Evolutionary conservation across 768 basidiomycete species (phyloP).

Genomic region (Clavulina sp.): DNA sequence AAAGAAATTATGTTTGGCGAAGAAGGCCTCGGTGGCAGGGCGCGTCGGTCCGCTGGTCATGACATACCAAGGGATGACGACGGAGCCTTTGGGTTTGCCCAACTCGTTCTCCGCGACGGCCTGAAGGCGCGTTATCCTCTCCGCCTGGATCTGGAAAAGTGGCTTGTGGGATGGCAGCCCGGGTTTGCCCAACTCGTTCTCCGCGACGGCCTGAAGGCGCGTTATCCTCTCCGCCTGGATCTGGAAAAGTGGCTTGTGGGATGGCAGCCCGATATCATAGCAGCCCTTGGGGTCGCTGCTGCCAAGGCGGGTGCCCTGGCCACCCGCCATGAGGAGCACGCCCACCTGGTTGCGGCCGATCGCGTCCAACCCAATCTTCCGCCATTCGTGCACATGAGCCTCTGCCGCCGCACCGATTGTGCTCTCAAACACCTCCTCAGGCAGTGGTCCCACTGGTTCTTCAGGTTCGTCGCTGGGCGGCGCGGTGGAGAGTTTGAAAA

Average conservation of each 20-base stretch:
- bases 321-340: constrained; percentile 96
- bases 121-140: constrained; percentile 77
- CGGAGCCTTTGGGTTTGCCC: constrained; percentile 31
- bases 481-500: constrained; percentile 56
- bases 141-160: constrained; percentile 96
- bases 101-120: constrained; percentile 39
- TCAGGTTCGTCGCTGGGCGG: constrained; percentile 23
- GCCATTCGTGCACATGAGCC: constrained; percentile 37
- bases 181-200: constrained; percentile 22
- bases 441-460: constrained; percentile 63
- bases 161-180: constrained; percentile 83
- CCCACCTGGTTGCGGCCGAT: constrained; percentile 71
- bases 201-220: constrained; percentile 63
- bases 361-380: constrained; percentile 58
- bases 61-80: constrained; percentile 88
- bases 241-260: constrained; percentile 87
- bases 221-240: constrained; percentile 94
- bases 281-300: constrained; percentile 90
- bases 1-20: constrained; percentile 58
- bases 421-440: constrained; percentile 54
- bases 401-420: constrained; percentile 38
- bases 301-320: constrained; percentile 89
- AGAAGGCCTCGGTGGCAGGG: constrained; percentile 69
- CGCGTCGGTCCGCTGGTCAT: constrained; percentile 98
- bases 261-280: constrained; percentile 91